Evolutionary conservation across 495 filamentous ascomycete genomes (phyloP).

Genomic region (Melanomma pulvis-pyrius): DNA sequence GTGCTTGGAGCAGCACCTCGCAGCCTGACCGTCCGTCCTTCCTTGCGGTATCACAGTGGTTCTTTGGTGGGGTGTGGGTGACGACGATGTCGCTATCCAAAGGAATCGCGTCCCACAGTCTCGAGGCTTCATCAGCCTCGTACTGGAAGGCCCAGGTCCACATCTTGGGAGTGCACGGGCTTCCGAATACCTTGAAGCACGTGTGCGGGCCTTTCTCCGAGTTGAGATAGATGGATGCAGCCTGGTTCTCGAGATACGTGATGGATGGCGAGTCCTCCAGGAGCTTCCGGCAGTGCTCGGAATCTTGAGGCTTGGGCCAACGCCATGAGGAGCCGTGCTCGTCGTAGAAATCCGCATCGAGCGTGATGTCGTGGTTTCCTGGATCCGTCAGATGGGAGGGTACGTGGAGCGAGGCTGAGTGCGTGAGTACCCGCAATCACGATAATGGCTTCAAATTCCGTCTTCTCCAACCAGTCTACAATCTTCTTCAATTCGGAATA

Average conservation of each 20-base stretch:
- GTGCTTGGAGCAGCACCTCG: conserved; percentile 32
- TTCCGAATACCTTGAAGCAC: conserved; percentile 74
- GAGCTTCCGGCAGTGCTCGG: conserved; percentile 58
- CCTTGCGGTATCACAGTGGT: conserved; percentile 38
- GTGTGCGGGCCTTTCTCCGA: conserved; percentile 64
- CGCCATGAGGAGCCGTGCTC: conserved; percentile 62
- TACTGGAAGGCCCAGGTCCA: conserved; percentile 77
- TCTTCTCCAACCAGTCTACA: conserved; percentile 59
- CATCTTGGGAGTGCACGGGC: conserved; percentile 66
- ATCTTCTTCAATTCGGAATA: conserved; percentile 56
- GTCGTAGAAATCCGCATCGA: conserved; percentile 66
- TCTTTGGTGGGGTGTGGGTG: conserved; percentile 46
- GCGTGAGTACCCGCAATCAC: conserved; percentile 58
- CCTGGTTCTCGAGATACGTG: conserved; percentile 66
- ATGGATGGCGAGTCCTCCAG: conserved; percentile 60
- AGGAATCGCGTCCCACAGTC: conserved; percentile 52
- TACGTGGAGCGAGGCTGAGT: not conserved
- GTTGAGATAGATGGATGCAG: conserved; percentile 59
- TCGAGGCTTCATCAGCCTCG: conserved; percentile 49
- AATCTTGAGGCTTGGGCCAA: conserved; percentile 60
- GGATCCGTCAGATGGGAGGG: conserved; percentile 2
- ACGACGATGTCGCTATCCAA: conserved; percentile 43
- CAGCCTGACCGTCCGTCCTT: conserved; percentile 40
- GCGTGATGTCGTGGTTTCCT: conserved; percentile 82
- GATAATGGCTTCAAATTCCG: conserved; percentile 61